Evolutionary conservation across 78 protist species (phyloP), one percentile per base, ranked within the genome.

Genomic region (slime mould (Dictyostelium discoideum)): DNA sequence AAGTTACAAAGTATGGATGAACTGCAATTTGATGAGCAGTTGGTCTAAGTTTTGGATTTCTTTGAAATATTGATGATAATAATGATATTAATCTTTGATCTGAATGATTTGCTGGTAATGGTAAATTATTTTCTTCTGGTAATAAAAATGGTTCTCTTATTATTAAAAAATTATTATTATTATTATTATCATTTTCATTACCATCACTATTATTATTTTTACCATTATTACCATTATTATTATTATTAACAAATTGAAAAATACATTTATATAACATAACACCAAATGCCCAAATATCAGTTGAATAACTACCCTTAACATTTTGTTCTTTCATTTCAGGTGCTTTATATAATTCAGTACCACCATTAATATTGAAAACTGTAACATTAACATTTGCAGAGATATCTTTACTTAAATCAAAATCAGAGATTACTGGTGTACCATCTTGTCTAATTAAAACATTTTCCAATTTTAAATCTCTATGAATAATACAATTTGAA

Each of bases 381-480:
- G 93, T 88, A 24, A 73, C 65, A 63, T 22, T 22, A 0, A 20
- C 26, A n/a, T 67, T 67, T 1, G 26, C 9, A 3, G 29, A 50
- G 2, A 87, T 26, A 37, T 88, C 93, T 39, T 88, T 88, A 10
- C 50, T 26, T 6, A 88, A 37, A 80, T 88, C 93, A 32, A 88
- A 88, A 29, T 88, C 93, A 1, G 83, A 80, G 22, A 88, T 88
- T 13, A 88, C 86, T 8, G 93, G 93, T 37, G 84, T 88, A 46
- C 39, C 73, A 65, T 80, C 86, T 67, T n/a, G 32, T 16, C 74
- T 16, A 14, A 94, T 44, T 24, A 94, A 90, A 6, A 94, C 57
- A 80, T 94, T 94, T 29, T 92, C 92, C 4, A 87, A 73, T 72
- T 98, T 97, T 26, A 97, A 42, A 54, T 97, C 98, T 6, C 99